phyloP scores from a whole-genome alignment of 2,329 filamentous ascomycete genomes.

The Neopestalotiopsis sp. region DNA sequence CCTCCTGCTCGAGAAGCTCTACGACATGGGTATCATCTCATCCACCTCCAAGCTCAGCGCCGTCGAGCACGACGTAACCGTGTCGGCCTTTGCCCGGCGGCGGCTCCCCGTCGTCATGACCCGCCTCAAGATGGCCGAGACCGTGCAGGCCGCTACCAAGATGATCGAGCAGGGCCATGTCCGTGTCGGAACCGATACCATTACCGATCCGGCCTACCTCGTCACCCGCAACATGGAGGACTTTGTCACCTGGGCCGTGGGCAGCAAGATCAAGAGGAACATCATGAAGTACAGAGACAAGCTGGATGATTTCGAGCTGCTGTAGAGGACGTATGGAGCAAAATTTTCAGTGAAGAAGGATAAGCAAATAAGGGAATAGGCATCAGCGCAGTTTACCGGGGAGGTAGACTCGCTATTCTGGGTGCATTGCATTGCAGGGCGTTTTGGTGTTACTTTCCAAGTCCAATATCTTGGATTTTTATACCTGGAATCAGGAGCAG shows the following conservation, averaged over 20 bases:
- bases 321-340: conserved; percentile 52
- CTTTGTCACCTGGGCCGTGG: conserved; percentile 95
- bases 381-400: not conserved
- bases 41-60: conserved; percentile 78
- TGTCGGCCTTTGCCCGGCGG: conserved; percentile 85
- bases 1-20: conserved; percentile 87
- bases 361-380: not conserved
- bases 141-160: conserved; percentile 80
- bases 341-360: not conserved
- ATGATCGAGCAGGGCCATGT: conserved; percentile 96
- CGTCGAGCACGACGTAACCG: conserved; percentile 88
- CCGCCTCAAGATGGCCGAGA: conserved; percentile 88
- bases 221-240: conserved; percentile 92
- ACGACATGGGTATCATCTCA: conserved; percentile 87
- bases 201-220: conserved; percentile 88
- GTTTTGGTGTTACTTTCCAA: conserved; percentile 23
- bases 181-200: conserved; percentile 85
- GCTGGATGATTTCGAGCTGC: conserved; percentile 92
- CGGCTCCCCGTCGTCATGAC: conserved; percentile 92
- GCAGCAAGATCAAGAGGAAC: conserved; percentile 95
- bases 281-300: conserved; percentile 95
- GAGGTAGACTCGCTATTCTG: not conserved
- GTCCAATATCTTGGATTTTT: not conserved
- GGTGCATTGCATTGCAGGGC: conserved; percentile 26
- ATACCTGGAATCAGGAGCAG: not conserved